Percentiles rank a stretch among this genome's conserved stretches.
These are phyloP conservation scores for Hamigera avellanea DNA, from an alignment of 495 filamentous ascomycete species.

Conservation along the genomic window DNA sequence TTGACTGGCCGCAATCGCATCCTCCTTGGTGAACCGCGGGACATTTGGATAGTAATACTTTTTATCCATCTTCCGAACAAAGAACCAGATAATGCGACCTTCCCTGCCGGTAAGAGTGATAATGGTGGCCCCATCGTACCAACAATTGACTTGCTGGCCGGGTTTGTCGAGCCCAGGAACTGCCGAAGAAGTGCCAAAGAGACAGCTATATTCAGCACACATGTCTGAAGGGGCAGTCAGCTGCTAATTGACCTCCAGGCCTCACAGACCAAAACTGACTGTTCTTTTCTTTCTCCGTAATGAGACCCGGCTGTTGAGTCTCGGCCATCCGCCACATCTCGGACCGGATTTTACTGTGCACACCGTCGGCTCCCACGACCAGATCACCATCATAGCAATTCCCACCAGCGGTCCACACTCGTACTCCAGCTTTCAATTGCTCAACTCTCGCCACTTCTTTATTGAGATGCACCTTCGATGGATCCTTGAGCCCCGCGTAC, in stretches of 20 bases:
- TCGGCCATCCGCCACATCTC: slow-evolving; percentile 22
- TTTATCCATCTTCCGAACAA: slow-evolving; percentile 30
- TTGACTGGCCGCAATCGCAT: slow-evolving; percentile 4
- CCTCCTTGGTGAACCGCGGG: slow-evolving; percentile 18
- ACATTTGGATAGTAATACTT: slow-evolving; percentile 21
- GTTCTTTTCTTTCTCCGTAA: slow-evolving; percentile 9
- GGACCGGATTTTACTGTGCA: slow-evolving; percentile 9
- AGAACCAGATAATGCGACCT: slow-evolving; percentile 14
- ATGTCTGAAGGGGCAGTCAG: slow-evolving; percentile 7
- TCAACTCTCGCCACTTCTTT: slow-evolving; percentile 9
- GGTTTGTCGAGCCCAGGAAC: too few species aligned
- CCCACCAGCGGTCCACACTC: slow-evolving; percentile 7
- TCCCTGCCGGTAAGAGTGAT: slow-evolving; percentile 8
- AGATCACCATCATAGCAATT: slow-evolving; percentile 12
- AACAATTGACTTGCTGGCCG: too few species aligned
- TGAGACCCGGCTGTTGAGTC: slow-evolving; percentile 6
- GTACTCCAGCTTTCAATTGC: not conserved
- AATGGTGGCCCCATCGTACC: too few species aligned
- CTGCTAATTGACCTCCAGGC: too few species aligned
- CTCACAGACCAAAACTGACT: too few species aligned
- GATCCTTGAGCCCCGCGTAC: slow-evolving; percentile 3
- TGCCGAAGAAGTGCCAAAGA: slow-evolving; percentile 15
- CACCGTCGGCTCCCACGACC: slow-evolving; percentile 18
- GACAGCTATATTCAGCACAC: slow-evolving; percentile 8
- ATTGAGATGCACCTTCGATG: slow-evolving; percentile 2